Conservation (phyloP, 1,139 yeast genomes). For the Saccharomyces hybrid region DNA sequence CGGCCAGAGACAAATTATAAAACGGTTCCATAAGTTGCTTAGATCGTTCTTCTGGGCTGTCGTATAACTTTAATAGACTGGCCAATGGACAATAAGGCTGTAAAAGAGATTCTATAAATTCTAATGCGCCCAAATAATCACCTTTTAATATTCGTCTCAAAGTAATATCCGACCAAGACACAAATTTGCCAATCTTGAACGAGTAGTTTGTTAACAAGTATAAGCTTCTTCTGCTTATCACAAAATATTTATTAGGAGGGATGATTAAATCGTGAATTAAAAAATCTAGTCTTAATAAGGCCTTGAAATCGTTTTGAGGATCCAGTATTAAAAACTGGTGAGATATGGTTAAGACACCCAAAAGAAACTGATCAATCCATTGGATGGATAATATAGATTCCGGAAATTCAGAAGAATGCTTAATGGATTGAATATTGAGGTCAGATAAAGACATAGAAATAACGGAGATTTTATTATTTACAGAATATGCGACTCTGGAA, state of each 20-base stretch:
- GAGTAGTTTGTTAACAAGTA: conserved; percentile 22
- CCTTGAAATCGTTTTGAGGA: conserved; percentile 29
- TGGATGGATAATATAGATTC: conserved; percentile 46
- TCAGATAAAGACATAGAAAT: conserved; percentile 15
- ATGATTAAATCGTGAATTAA: conserved; percentile 36
- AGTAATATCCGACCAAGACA: conserved; percentile 29
- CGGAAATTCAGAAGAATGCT: conserved; percentile 37
- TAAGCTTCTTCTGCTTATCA: conserved; percentile 14
- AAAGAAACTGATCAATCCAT: conserved; percentile 50
- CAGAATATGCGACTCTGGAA: conserved; percentile 29
- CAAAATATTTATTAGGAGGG: conserved; percentile 36
- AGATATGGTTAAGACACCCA: conserved; percentile 45
- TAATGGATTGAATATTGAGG: conserved; percentile 19
- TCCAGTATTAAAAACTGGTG: conserved; percentile 40
- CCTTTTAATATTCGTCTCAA: conserved; percentile 27
- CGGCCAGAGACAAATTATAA: conserved; percentile 38
- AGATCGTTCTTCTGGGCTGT: conserved; percentile 37
- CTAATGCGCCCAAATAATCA: conserved; percentile 32
- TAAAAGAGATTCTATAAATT: conserved; percentile 43
- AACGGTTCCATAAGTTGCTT: conserved; percentile 47
- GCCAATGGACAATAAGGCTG: conserved; percentile 30
- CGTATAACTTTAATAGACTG: conserved; percentile 15
- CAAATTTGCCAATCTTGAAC: conserved; percentile 22
- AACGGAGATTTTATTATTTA: conserved; percentile 27
- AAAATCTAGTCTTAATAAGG: conserved; percentile 38